Percentiles rank a stretch among this genome's conserved stretches.
These are phyloP conservation scores for Penicillium macrosclerotiorum DNA, from an alignment of 495 filamentous ascomycete species.

Conservation along the genomic window DNA sequence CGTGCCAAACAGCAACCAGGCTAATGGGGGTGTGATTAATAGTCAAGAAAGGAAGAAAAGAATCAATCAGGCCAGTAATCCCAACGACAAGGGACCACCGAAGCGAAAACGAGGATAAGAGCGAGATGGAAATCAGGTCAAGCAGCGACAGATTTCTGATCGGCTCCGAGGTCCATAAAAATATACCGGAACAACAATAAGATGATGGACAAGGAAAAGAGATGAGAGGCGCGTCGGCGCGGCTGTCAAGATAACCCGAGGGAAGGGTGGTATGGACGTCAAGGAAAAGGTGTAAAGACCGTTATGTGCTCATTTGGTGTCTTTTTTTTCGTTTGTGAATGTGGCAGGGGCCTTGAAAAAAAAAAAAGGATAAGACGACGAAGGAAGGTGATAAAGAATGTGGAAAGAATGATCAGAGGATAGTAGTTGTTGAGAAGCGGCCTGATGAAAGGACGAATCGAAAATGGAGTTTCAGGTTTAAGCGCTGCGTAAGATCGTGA, in stretches of 20 bases:
- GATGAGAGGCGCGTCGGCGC: constrained; percentile 41
- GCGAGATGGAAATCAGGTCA: constrained; percentile 1
- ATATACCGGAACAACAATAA: constrained; percentile 43
- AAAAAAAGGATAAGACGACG: constrained; percentile 30
- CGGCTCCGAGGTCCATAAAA: constrained; percentile 66
- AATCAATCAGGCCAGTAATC: constrained; percentile 28
- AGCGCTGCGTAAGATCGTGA: constrained; percentile 57
- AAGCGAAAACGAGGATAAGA: constrained; percentile 21
- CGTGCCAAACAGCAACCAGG: constrained; percentile 44
- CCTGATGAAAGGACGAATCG: constrained; percentile 20
- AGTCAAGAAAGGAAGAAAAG: constrained; percentile 38
- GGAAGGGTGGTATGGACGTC: constrained; percentile 44
- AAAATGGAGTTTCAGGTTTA: constrained; percentile 18
- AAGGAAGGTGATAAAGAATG: constrained; percentile 27
- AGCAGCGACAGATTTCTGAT: constrained; percentile 25
- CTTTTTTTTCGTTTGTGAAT: constrained; percentile 26
- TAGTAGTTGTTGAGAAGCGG: constrained; percentile 17
- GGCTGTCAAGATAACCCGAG: constrained; percentile 41
- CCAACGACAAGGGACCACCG: constrained; percentile 29
- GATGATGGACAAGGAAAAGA: constrained; percentile 55
- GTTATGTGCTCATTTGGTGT: constrained; percentile 66
- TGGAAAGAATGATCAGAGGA: constrained; percentile 42
- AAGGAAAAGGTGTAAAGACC: constrained; percentile 53
- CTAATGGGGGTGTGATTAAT: constrained; percentile 37
- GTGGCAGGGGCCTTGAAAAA: constrained; percentile 39